Evolutionary conservation across 768 basidiomycete species (phyloP), one percentile per base, ranked within the genome.

Genomic region (Leccinum arenicola): DNA sequence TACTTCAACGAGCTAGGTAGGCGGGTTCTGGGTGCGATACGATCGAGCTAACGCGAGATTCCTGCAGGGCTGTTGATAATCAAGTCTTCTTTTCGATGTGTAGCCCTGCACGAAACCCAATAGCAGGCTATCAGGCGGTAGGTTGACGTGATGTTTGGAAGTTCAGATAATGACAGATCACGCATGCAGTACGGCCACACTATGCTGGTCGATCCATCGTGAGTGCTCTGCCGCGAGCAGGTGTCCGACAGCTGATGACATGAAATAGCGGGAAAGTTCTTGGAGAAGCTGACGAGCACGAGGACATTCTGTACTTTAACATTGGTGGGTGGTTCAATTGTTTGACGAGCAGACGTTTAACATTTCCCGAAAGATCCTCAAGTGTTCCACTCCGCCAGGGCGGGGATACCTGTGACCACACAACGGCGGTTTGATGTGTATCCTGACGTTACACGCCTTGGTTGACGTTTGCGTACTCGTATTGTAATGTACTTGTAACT

Each of bases 11-110:
- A 52, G 87, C 88, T 57, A 79, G 94, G 93, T 90, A 68, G n/a
- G 54, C 48, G 19, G 38, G 17, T 8, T 10, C 36, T 15, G 14
- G 38, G 7, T 47, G 43, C 21, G 19, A 15, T 15, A 19, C 52
- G 25, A 25, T 23, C n/a, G 17, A 47, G 47, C 56, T 67, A 43
- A 73, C 19, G 8, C 29, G 50, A 31, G 12, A 10, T 12, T 54
- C 10, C n/a, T 62, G 21, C 66, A 95, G 95, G 58, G 97, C 97
- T 6, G 84, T 95, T 23, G 97, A 99, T 70, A 98, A 98, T 68
- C 95, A 98, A 74, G 84, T 98, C n/a, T 99, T 84, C 76, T 84
- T 98, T 61, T 82, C 91, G 1, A 96, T 95, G 93, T 96, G 94
- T 70, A 97, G 94, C 57, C 95, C 95, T 31, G 96, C 97, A 3